Conservation (phyloP, 164 flowering plant species). For the Houttuynia cordata region DNA sequence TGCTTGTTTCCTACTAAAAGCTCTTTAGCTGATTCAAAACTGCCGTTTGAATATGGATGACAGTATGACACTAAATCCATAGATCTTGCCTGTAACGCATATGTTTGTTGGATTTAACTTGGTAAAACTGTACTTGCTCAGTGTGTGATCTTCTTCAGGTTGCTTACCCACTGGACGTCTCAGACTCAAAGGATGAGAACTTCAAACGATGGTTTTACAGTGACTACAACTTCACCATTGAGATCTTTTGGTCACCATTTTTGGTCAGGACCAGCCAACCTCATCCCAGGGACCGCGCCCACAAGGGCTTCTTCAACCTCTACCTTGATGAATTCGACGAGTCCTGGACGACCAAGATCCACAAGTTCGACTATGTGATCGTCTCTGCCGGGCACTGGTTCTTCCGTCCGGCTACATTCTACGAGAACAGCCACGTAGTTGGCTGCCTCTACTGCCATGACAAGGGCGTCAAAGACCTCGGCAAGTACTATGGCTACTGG, state of each 20-base stretch:
- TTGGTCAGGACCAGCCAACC: constrained; percentile 32
- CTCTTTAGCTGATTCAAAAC: no score
- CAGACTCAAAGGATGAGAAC: constrained; percentile 10
- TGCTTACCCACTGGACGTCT: constrained; percentile 20
- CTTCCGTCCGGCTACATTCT: constrained; percentile 29
- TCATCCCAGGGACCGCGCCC: constrained; percentile 17
- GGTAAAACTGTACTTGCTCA: neutral
- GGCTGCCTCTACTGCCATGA: constrained; percentile 46
- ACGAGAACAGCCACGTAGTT: constrained; percentile 22
- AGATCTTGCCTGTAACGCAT: no score
- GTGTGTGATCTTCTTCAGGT: constrained; percentile 24
- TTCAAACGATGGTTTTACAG: constrained; percentile 26
- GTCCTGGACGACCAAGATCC: constrained; percentile 29
- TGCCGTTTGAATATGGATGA: no score
- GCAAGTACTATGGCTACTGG: constrained; percentile 34
- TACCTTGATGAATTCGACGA: constrained; percentile 32
- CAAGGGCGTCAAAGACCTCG: constrained; percentile 27
- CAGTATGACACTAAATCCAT: no score
- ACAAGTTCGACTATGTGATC: constrained; percentile 41
- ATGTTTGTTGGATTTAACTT: no score
- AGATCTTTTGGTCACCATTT: constrained; percentile 48
- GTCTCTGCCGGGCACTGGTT: constrained; percentile 67
- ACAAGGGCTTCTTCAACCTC: constrained; percentile 15
- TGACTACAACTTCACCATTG: constrained; percentile 41
- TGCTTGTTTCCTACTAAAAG: no score